Conservation (phyloP, 768 basidiomycete genomes). For the Macrolepiota fuliginosa region DNA sequence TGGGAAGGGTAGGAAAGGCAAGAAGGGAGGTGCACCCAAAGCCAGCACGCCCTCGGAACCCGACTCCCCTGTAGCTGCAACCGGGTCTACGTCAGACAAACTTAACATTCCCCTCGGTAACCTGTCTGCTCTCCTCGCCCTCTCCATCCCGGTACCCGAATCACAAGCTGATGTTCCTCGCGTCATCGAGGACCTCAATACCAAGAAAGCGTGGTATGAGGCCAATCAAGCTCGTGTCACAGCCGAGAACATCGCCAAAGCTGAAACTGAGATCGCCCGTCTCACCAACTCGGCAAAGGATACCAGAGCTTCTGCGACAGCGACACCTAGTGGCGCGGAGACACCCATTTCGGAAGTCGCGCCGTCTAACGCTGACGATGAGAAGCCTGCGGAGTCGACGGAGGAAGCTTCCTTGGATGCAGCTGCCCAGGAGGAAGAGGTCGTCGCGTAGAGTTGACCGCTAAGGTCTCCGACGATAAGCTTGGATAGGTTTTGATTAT, state of each 20-base stretch:
- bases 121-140: constrained; percentile 78
- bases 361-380: constrained; percentile 35
- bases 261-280: constrained; percentile 70
- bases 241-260: constrained; percentile 76
- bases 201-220: constrained; percentile 93
- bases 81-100: constrained; percentile 20
- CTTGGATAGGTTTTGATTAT: background rate
- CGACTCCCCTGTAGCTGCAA: constrained; percentile 18
- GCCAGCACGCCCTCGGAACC: constrained; percentile 33
- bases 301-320: constrained; percentile 31
- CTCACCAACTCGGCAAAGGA: constrained; percentile 35
- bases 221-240: constrained; percentile 87
- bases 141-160: constrained; percentile 89
- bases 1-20: constrained; percentile 65
- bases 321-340: constrained; percentile 27
- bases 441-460: background rate
- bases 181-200: constrained; percentile 85
- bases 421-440: constrained; percentile 29
- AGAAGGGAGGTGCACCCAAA: constrained; percentile 38
- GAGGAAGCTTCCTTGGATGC: constrained; percentile 20
- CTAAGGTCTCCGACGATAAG: background rate
- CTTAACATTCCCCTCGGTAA: constrained; percentile 85
- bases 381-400: constrained; percentile 43
- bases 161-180: constrained; percentile 75
- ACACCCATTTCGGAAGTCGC: constrained; percentile 26